Base-by-base conservation (phyloP, 139 green algal species). In the Coelastrella sp. region DNA sequence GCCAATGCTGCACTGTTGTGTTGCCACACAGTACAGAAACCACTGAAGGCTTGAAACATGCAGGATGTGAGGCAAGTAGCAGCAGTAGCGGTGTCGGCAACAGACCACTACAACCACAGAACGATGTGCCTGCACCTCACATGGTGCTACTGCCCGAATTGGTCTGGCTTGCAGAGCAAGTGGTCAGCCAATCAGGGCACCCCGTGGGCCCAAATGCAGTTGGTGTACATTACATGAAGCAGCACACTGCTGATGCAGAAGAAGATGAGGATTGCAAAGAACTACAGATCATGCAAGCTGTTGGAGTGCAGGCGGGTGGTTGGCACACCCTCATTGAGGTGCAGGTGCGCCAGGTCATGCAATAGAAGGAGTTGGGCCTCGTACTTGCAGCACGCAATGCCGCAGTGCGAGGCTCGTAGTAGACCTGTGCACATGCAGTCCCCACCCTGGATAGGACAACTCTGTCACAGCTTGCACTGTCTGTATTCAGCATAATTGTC, bases 1-100 rank as follows among this genome's bases (percentile, higher is more conserved):
- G 24, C 4, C 86, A 90, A 60, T 85, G 86, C 86, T 90, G 86
- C 75, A 78, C 27, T 12, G 65, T 49, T 49, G 35, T 49, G 35
- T 49, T 49, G 35, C 35, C 35, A 49, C 35, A 49, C 63, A 15
- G 63, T 17, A 70, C 5, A 14, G 15, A 17, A 9, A 70, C 63
- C 63, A 70, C 15, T 70, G 15, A 17, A 14, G 9, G 63, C 63
- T 70, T 70, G 12, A 4, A 14, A 17, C 3, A 14, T 70, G 63
- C 63, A 70, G 63, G 63, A 14, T 15, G 3, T 17, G 15, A 14
- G 15, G 63, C 63, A 70, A 17, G 12, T 14, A 17, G 63, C 63
- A 70, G 63, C 63, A 14, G 12, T 70, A 17, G 63, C 15, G 63
- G 15, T 70, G 63, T 7, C 15, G 5, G 63, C 63, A 70, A 22